Percentiles rank a stretch among this genome's conserved stretches.
phyloP scores from a whole-genome alignment of 352 stramenopile species.

The Globisporangium splendens region DNA sequence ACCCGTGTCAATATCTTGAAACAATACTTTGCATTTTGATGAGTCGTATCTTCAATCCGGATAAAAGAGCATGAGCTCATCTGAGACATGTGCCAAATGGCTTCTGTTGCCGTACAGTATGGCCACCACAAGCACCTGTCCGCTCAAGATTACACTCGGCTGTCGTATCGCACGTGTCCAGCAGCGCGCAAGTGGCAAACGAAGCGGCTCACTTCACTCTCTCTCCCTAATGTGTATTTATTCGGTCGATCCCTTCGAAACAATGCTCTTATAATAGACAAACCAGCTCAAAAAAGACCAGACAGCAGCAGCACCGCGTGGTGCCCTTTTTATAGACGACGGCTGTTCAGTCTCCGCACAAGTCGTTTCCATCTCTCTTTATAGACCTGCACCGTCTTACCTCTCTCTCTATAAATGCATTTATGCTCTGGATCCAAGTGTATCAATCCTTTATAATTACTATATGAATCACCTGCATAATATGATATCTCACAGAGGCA shows the following conservation, averaged over 20 bases:
- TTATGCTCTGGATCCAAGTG: not conserved
- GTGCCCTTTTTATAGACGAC: not conserved
- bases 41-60: not conserved
- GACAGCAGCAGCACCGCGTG: not conserved
- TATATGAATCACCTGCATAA: no score
- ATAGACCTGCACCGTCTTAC: not conserved
- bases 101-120: slow-evolving; percentile 2
- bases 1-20: not conserved
- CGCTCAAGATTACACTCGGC: no score
- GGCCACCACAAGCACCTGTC: no score
- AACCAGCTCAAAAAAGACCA: not conserved
- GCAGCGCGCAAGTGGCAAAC: no score
- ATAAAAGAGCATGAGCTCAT: slow-evolving; percentile 3
- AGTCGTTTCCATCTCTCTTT: not conserved
- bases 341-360: no score
- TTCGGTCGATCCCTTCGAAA: no score
- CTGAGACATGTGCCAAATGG: slow-evolving; percentile 3
- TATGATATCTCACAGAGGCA: no score
- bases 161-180: no score
- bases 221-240: no score
- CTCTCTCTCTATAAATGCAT: not conserved
- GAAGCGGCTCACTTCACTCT: no score
- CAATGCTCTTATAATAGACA: not conserved
- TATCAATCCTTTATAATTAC: no score
- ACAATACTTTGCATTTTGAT: not conserved